These are phyloP conservation scores for Fragaria iinumae DNA, from an alignment of 306 rosid genomes.

Conservation along the genomic window DNA sequence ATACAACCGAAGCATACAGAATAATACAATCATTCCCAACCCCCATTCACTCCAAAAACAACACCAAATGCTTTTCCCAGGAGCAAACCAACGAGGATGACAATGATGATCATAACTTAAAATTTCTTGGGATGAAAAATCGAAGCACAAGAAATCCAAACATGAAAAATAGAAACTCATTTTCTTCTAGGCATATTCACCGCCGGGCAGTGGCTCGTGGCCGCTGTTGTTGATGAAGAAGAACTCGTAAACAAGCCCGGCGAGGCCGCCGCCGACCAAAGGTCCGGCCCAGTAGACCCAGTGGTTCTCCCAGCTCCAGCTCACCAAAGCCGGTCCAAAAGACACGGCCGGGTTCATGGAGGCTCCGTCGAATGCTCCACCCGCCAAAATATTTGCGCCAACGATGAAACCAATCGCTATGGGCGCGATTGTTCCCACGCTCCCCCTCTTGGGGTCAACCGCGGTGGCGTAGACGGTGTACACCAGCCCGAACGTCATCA, in stretches of 20 bases:
- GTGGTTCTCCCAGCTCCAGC: constrained; percentile 76
- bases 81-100: constrained; percentile 6
- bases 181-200: constrained; percentile 38
- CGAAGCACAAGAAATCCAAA: constrained; percentile 7
- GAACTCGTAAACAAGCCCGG: constrained; percentile 61
- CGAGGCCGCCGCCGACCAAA: constrained; percentile 71
- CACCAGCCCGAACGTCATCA: constrained; percentile 86
- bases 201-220: constrained; percentile 62
- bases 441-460: constrained; percentile 75
- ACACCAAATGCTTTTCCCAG: constrained; percentile 7
- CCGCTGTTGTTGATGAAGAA: constrained; percentile 49
- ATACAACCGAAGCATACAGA: constrained; percentile 10
- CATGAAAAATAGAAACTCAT: neutral
- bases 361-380: constrained; percentile 84
- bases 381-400: constrained; percentile 80
- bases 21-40: neutral
- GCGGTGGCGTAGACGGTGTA: constrained; percentile 95
- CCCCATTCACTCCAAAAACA: neutral
- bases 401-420: constrained; percentile 93
- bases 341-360: constrained; percentile 95
- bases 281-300: constrained; percentile 98
- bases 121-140: constrained; percentile 5
- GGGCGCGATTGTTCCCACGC: constrained; percentile 70
- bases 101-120: constrained; percentile 2
- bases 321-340: constrained; percentile 76